Evolutionary conservation across 2,329 filamentous ascomycete species (phyloP).

Genomic region (Graphilbum sp.): DNA sequence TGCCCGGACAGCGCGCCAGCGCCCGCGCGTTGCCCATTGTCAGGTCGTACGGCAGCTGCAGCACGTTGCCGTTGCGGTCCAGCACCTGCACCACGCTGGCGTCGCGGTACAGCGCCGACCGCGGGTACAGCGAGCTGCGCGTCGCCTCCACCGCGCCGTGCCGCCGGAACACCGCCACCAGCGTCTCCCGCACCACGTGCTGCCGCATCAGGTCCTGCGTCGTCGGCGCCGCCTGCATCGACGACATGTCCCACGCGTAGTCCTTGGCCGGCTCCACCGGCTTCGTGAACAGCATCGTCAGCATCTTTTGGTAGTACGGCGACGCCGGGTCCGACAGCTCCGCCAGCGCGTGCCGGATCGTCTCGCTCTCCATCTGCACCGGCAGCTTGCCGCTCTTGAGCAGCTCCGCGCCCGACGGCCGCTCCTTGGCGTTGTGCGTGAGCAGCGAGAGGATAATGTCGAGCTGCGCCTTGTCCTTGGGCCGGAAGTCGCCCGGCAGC

Average conservation of each 20-base stretch:
- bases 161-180: slow-evolving; percentile 66
- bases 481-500: slow-evolving; percentile 58
- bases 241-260: slow-evolving; percentile 57
- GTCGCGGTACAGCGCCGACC: slow-evolving; percentile 60
- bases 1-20: slow-evolving; percentile 49
- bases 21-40: slow-evolving; percentile 77
- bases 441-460: slow-evolving; percentile 68
- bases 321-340: slow-evolving; percentile 69
- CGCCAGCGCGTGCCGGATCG: slow-evolving; percentile 66
- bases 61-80: slow-evolving; percentile 67
- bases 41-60: slow-evolving; percentile 89
- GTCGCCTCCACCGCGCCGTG: slow-evolving; percentile 78
- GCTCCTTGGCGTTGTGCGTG: slow-evolving; percentile 64
- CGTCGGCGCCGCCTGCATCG: slow-evolving; percentile 30
- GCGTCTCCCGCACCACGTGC: slow-evolving; percentile 54
- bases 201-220: slow-evolving; percentile 48
- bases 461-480: slow-evolving; percentile 54
- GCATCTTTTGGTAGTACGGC: slow-evolving; percentile 77
- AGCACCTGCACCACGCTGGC: slow-evolving; percentile 63
- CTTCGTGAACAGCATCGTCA: slow-evolving; percentile 67
- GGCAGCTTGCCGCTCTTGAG: slow-evolving; percentile 76
- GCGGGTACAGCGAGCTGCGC: slow-evolving; percentile 62
- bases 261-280: slow-evolving; percentile 68
- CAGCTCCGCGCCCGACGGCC: slow-evolving; percentile 69
- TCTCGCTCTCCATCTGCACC: slow-evolving; percentile 83